Evolutionary conservation across 2,329 filamentous ascomycete species (phyloP).

Genomic region (Colletotrichum shisoi): DNA sequence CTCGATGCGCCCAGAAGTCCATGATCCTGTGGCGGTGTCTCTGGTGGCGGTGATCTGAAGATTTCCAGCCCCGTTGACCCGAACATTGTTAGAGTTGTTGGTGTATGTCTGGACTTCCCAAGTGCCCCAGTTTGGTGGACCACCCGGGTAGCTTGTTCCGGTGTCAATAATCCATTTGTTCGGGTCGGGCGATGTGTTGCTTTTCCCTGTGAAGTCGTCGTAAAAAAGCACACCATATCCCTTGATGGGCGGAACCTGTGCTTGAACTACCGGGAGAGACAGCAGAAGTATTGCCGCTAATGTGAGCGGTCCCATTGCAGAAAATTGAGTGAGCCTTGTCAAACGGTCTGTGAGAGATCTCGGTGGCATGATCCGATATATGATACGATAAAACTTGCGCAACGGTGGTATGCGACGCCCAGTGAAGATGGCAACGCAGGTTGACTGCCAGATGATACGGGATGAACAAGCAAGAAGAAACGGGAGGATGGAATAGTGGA

Average conservation of each 20-base stretch:
- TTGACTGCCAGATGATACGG: too few species aligned
- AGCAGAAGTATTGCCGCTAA: not conserved
- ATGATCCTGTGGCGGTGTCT: constrained; percentile 45
- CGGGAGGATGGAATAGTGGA: too few species aligned
- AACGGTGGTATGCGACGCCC: not conserved
- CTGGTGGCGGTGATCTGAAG: constrained; percentile 56
- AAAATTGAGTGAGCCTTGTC: not conserved
- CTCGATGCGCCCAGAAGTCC: constrained; percentile 58
- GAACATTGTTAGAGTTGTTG: constrained; percentile 52
- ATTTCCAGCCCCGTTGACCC: constrained; percentile 58
- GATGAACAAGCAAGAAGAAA: too few species aligned
- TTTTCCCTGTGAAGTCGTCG: constrained; percentile 53
- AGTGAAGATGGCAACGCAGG: not conserved
- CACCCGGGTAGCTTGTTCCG: constrained; percentile 56
- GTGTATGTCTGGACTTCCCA: constrained; percentile 59
- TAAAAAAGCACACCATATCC: constrained; percentile 53
- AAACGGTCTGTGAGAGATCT: not conserved
- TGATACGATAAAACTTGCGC: not conserved
- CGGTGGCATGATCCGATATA: not conserved
- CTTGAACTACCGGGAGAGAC: not conserved
- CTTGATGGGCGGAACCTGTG: constrained; percentile 34
- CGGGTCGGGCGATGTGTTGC: constrained; percentile 48
- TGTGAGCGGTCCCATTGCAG: not conserved
- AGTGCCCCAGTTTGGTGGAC: constrained; percentile 57
- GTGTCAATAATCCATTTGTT: constrained; percentile 56